Conservation (phyloP, 2,329 filamentous ascomycete genomes). For the Botrytis hyacinthi region DNA sequence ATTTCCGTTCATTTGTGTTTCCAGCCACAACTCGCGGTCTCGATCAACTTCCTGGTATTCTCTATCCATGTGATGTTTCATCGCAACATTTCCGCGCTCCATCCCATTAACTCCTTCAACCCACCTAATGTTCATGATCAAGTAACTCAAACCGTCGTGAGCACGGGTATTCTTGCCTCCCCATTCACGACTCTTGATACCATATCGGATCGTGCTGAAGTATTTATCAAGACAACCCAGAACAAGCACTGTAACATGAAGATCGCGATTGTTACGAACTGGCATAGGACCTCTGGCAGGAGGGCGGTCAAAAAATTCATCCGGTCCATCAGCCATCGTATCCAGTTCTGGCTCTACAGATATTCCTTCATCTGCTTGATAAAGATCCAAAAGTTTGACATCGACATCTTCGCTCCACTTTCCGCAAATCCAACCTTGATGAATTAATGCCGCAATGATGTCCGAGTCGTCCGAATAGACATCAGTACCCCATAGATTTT, state of each 20-base stretch:
- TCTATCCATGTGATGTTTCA: constrained; percentile 30
- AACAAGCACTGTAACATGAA: constrained; percentile 84
- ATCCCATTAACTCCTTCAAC: constrained; percentile 67
- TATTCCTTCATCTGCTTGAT: constrained; percentile 40
- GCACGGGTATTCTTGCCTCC: constrained; percentile 49
- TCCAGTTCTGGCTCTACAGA: constrained; percentile 20
- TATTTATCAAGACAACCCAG: constrained; percentile 79
- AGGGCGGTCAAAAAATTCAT: constrained; percentile 48
- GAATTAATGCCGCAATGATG: constrained; percentile 86
- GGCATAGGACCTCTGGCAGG: constrained; percentile 60
- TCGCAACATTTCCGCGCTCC: constrained; percentile 45
- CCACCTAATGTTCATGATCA: constrained; percentile 78
- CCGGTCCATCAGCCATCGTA: constrained; percentile 1
- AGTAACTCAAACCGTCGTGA: constrained; percentile 69
- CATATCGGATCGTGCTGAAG: constrained; percentile 69
- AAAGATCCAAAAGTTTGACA: constrained; percentile 60
- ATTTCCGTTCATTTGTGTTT: constrained; percentile 22
- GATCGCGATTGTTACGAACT: constrained; percentile 67
- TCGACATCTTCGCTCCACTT: constrained; percentile 82
- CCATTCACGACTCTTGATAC: constrained; percentile 79
- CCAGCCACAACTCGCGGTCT: constrained; percentile 16
- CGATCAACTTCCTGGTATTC: constrained; percentile 21
- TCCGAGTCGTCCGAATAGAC: constrained; percentile 97
- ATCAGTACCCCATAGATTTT: constrained; percentile 88
- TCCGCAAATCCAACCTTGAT: constrained; percentile 87